Conservation (phyloP, 108 stramenopile genomes). For the Epithemia pelagica region DNA sequence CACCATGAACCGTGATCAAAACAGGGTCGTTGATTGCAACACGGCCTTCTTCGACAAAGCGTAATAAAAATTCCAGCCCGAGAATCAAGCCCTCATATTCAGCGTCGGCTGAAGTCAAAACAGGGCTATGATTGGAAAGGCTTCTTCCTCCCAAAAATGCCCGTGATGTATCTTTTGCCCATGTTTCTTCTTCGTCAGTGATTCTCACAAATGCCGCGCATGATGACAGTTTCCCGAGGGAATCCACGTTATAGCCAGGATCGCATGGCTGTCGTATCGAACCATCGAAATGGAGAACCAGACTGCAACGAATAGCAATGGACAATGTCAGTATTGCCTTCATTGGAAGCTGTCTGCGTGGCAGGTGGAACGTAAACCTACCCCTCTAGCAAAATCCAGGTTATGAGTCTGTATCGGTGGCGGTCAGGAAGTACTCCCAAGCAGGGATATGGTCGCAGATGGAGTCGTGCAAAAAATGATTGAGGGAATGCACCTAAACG, state of each 20-base stretch:
- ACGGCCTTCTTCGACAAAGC: background rate
- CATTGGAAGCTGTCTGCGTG: too few relatives aligned
- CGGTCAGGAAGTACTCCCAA: too few relatives aligned
- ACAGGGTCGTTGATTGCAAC: background rate
- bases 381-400: too few relatives aligned
- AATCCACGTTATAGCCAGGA: slow-evolving; percentile 27
- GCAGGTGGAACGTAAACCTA: too few relatives aligned
- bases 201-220: slow-evolving; percentile 29
- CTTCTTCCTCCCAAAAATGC: background rate
- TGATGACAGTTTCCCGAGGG: slow-evolving; percentile 20
- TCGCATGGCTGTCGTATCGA: slow-evolving; percentile 58
- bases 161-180: background rate
- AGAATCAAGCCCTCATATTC: slow-evolving; percentile 64
- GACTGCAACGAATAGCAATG: background rate
- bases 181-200: slow-evolving; percentile 10
- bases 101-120: slow-evolving; percentile 53
- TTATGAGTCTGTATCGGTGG: too few relatives aligned
- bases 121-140: background rate
- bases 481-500: too few relatives aligned
- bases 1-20: slow-evolving; percentile 43
- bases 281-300: slow-evolving; percentile 53
- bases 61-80: slow-evolving; percentile 34
- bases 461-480: too few relatives aligned
- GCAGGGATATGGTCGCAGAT: too few relatives aligned
- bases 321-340: too few relatives aligned